A percentile compares a stretch with the other conserved stretches of the same genome.
These are phyloP conservation scores for Trifolium dubium DNA, from an alignment of 306 rosid genomes.

Conservation along the genomic window DNA sequence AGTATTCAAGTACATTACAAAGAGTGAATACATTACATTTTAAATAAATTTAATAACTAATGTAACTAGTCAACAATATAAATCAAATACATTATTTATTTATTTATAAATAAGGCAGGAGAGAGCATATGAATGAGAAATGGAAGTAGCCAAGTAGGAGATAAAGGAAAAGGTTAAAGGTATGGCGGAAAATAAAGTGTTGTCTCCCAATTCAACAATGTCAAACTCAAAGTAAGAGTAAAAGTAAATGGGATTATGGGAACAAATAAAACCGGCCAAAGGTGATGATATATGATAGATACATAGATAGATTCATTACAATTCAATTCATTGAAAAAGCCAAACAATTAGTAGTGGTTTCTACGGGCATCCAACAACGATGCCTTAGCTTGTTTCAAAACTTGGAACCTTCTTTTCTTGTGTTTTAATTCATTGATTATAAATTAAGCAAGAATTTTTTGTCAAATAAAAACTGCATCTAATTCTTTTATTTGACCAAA, in stretches of 20 bases:
- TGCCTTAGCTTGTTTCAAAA: conserved; percentile 30
- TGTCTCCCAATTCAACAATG: conserved; percentile 3
- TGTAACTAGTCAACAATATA: too few species aligned
- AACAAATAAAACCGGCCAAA: conserved; percentile 19
- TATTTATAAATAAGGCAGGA: too few species aligned
- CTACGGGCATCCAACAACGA: conserved; percentile 23
- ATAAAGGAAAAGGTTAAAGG: not conserved
- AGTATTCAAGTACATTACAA: too few species aligned
- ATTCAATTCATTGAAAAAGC: conserved; percentile 20
- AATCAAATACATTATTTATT: too few species aligned
- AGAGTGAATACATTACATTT: too few species aligned
- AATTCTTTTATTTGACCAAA: too few species aligned
- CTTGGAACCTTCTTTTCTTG: conserved; percentile 22
- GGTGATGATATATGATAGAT: not conserved
- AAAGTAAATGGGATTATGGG: not conserved
- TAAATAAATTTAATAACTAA: too few species aligned
- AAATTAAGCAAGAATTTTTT: conserved; percentile 5
- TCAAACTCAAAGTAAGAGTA: conserved; percentile 9
- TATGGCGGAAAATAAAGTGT: not conserved
- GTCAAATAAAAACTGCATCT: too few species aligned
- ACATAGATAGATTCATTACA: conserved; percentile 6
- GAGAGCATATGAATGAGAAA: too few species aligned
- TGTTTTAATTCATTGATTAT: conserved; percentile 17
- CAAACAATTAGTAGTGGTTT: conserved; percentile 30
- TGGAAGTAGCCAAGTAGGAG: too few species aligned